These are phyloP conservation scores for Dendrobium nobile DNA, from an alignment of 106 monocot species.

Conservation along the genomic window DNA sequence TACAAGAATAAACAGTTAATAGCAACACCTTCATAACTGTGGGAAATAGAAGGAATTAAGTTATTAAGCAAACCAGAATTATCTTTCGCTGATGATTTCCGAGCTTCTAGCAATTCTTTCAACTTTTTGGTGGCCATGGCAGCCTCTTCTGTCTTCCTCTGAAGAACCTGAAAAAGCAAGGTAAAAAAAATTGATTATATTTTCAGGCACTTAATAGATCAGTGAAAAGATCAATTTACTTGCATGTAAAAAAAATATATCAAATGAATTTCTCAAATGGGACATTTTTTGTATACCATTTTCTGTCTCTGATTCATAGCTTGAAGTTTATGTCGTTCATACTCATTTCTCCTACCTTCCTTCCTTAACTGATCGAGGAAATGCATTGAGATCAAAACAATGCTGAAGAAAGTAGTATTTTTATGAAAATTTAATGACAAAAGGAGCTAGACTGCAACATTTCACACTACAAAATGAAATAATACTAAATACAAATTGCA, in stretches of 20 bases:
- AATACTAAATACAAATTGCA: not conserved
- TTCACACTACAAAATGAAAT: not conserved
- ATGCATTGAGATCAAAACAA: slow-evolving; percentile 5
- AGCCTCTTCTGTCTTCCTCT: slow-evolving; percentile 95
- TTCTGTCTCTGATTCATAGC: slow-evolving; percentile 95
- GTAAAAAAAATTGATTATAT: not conserved
- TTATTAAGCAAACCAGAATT: slow-evolving; percentile 38
- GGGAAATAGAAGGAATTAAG: not conserved
- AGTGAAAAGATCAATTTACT: not conserved
- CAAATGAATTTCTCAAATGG: not conserved
- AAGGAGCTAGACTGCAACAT: not conserved
- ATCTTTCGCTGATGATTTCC: slow-evolving; percentile 66
- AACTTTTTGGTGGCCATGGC: slow-evolving; percentile 93
- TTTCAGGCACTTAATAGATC: not conserved
- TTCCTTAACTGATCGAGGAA: slow-evolving; percentile 60
- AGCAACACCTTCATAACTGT: not conserved
- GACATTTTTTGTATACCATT: slow-evolving; percentile 30
- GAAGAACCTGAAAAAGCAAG: slow-evolving; percentile 63
- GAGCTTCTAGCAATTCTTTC: slow-evolving; percentile 90
- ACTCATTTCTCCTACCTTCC: slow-evolving; percentile 93
- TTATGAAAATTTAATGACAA: not conserved
- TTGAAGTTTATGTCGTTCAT: slow-evolving; percentile 92
- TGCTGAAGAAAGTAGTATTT: not conserved
- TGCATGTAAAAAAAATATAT: not conserved
- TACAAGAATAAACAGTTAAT: not conserved